A percentile compares a stretch with the other conserved stretches of the same genome.
phyloP scores from a whole-genome alignment of 2,329 filamentous ascomycete genomes.

The Talaromyces sp. region DNA sequence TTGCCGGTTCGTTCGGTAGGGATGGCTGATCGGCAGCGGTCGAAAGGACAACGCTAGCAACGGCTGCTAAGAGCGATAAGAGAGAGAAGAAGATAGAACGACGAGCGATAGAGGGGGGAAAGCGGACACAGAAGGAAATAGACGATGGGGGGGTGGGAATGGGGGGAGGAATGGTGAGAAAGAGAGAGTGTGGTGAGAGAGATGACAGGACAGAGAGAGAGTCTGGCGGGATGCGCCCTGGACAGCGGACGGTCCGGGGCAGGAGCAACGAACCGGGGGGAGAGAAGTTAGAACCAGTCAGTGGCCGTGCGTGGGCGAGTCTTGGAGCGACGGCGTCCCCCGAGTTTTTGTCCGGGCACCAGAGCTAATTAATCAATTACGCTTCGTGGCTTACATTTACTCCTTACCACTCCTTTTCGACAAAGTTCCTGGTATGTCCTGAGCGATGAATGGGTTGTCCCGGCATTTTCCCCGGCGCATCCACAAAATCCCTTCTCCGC shows the following conservation, averaged over 20 bases:
- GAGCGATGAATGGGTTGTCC: background rate
- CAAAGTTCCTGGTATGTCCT: background rate
- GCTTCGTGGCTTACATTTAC: background rate
- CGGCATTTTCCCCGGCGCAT: background rate
- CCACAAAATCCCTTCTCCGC: background rate
- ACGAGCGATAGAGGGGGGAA: background rate
- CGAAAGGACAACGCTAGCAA: background rate
- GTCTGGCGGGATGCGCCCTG: background rate
- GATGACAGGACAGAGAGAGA: background rate
- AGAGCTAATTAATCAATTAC: background rate
- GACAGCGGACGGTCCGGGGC: background rate
- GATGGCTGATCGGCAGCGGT: background rate
- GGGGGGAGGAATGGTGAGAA: background rate
- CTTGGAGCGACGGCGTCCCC: background rate
- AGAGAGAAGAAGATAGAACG: background rate
- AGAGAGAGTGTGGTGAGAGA: background rate
- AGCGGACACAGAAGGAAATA: background rate
- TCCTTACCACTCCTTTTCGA: too few species aligned
- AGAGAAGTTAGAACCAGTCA: background rate
- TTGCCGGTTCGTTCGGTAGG: background rate
- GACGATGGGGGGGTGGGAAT: background rate
- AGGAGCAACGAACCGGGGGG: background rate
- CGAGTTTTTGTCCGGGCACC: background rate
- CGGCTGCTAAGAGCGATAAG: background rate
- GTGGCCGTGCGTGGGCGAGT: background rate